A percentile compares a stretch with the other conserved stretches of the same genome.
Conservation (phyloP, 257 asterid genomes). For the Jacaranda copaia region DNA sequence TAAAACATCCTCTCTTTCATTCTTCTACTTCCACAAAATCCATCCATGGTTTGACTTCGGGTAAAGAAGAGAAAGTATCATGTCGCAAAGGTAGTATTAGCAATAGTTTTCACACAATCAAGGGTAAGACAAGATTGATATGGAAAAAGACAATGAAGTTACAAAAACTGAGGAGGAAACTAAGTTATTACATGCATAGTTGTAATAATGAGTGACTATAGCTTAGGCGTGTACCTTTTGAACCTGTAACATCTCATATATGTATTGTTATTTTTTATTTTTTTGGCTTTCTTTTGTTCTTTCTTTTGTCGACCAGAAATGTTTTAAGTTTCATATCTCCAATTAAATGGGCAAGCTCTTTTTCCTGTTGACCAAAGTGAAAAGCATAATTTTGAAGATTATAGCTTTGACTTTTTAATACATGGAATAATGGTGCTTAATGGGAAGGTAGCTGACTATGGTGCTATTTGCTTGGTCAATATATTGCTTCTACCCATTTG, state of each 20-base stretch:
- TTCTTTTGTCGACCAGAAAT: neutral
- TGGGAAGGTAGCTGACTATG: neutral
- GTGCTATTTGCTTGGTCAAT: conserved; percentile 15
- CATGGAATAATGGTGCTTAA: neutral
- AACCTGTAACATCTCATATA: conserved; percentile 12
- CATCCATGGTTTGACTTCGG: conserved; percentile 12
- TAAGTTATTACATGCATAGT: conserved; percentile 1
- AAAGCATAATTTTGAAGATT: neutral
- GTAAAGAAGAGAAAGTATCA: conserved; percentile 16
- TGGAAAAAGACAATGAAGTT: conserved; percentile 9
- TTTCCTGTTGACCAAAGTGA: conserved; percentile 3
- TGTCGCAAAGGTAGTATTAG: neutral
- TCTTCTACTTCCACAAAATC: conserved; percentile 9
- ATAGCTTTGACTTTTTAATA: neutral
- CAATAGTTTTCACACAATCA: neutral
- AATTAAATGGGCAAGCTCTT: conserved; percentile 5
- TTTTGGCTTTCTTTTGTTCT: too few relatives aligned
- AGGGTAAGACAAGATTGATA: neutral
- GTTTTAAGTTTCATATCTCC: neutral
- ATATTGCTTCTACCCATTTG: neutral
- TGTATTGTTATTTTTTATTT: neutral
- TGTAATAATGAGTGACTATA: neutral
- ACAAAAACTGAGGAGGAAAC: neutral
- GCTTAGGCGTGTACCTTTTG: neutral
- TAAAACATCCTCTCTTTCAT: neutral